Conservation (phyloP, 192 early-diverging fungal species). For the Coemansia erecta region DNA sequence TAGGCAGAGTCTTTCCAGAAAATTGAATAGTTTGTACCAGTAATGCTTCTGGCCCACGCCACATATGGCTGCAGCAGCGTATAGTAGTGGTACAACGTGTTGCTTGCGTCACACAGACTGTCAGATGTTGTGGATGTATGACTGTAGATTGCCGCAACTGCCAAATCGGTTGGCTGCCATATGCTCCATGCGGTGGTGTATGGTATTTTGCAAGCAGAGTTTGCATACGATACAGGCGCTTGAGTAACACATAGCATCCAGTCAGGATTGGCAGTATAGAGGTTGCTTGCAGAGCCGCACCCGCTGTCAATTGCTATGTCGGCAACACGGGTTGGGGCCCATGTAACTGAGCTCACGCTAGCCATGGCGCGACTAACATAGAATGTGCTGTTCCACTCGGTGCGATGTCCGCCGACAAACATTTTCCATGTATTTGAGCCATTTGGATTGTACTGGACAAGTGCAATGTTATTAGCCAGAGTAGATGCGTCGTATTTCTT, state of each 20-base stretch:
- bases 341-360: not conserved
- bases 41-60: conserved; percentile 25
- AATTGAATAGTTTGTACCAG: conserved; percentile 15
- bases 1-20: conserved; percentile 18
- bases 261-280: conserved; percentile 31
- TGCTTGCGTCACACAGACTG: conserved; percentile 23
- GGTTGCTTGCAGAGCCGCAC: conserved; percentile 24
- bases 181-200: conserved; percentile 30
- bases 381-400: conserved; percentile 2
- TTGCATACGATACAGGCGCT: conserved; percentile 19
- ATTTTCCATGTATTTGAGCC: not conserved
- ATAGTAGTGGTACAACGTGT: conserved; percentile 37
- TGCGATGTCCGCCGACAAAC: not conserved
- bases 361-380: not conserved
- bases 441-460: conserved; percentile 16
- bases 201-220: conserved; percentile 33
- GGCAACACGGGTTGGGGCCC: not conserved
- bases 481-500: conserved; percentile 25
- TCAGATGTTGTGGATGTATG: conserved; percentile 17
- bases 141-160: conserved; percentile 38
- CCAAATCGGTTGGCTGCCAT: conserved; percentile 30
- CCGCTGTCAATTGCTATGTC: not conserved
- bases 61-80: conserved; percentile 34
- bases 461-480: conserved; percentile 43
- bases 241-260: conserved; percentile 23